Evolutionary conservation across 257 asterid genomes (phyloP), one percentile per base, ranked within the genome.

Genomic region (Solanum stenotomum): DNA sequence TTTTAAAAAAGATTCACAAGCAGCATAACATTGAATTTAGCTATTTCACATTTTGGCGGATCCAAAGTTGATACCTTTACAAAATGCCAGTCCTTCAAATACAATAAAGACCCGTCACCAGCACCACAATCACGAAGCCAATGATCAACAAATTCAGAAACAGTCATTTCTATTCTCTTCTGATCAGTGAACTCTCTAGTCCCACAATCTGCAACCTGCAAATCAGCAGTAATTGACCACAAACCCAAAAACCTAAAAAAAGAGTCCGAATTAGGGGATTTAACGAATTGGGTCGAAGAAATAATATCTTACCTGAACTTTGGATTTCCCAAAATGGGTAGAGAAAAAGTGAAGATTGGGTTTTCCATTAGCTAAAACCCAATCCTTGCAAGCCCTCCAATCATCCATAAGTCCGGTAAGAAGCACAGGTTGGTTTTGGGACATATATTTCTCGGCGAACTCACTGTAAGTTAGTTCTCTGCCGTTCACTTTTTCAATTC

Each of bases 31-130:
- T 5, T 74, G 10, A 75, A 5, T 37, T 40, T 78, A 7, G 84
- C 84, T 78, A 2, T 40, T 78, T 78, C 18, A 40, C 35, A 40
- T 40, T 78, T 40, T 44, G 0, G 65, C 10, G 85, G 67, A 31
- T 0, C 22, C 87, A 81, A 37, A 71, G 83, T 18, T 84, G 85
- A 52, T 59, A 95, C 99, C 98, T 93, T 97, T 40, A 95, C 98
- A 87, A 97, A 97, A 93, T 97, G 99, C 99, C 99, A 97, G 88
- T 97, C 99, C 90, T 97, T 97, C 93, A 96, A 91, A 90, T 96
- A 97, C 89, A 96, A 75, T 76, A 90, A 89, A 87, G 94, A 87
- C 85, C 89, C 91, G 83, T 52, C 91, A 88, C 89, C 90, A 83
- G 52, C 88, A 34, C 5, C 49, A 31, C 22, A 2, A 1, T 52